Evolutionary conservation across 345 rosid species (phyloP).

Genomic region (Salix dunnii): DNA sequence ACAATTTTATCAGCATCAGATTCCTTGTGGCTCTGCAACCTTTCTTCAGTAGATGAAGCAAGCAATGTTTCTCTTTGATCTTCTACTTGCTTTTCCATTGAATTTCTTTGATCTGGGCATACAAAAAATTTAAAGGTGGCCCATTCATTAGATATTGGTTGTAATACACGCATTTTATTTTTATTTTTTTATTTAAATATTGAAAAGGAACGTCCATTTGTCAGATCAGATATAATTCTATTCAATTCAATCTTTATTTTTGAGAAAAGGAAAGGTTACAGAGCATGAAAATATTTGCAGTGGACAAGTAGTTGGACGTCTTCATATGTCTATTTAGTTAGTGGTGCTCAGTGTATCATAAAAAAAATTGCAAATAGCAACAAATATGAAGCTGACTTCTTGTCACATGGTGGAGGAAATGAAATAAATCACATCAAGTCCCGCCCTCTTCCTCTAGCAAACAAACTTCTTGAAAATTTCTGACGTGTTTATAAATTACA

Average conservation of each 20-base stretch:
- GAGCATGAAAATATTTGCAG: not conserved
- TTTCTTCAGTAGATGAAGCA: constrained; percentile 58
- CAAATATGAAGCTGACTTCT: not conserved
- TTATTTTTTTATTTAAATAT: not conserved
- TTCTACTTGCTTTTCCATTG: constrained; percentile 44
- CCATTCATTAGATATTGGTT: not conserved
- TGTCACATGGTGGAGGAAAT: not conserved
- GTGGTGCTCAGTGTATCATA: not conserved
- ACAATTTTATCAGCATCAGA: constrained; percentile 39
- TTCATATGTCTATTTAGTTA: not conserved
- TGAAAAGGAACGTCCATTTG: not conserved
- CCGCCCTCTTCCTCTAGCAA: not conserved
- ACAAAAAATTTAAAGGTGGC: constrained; percentile 5
- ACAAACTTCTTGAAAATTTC: not conserved
- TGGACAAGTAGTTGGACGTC: not conserved
- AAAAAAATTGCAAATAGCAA: not conserved
- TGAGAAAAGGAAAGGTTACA: not conserved
- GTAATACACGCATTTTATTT: not conserved
- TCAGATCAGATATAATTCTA: not conserved
- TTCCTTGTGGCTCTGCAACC: constrained; percentile 44
- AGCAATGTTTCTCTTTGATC: constrained; percentile 45
- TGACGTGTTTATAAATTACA: not conserved
- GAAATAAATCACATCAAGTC: not conserved
- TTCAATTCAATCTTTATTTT: not conserved
- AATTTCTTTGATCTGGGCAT: constrained; percentile 50